A percentile compares a stretch with the other conserved stretches of the same genome.
These are phyloP conservation scores for Leccinum ochraceum DNA, from an alignment of 768 basidiomycete genomes.

Conservation along the genomic window DNA sequence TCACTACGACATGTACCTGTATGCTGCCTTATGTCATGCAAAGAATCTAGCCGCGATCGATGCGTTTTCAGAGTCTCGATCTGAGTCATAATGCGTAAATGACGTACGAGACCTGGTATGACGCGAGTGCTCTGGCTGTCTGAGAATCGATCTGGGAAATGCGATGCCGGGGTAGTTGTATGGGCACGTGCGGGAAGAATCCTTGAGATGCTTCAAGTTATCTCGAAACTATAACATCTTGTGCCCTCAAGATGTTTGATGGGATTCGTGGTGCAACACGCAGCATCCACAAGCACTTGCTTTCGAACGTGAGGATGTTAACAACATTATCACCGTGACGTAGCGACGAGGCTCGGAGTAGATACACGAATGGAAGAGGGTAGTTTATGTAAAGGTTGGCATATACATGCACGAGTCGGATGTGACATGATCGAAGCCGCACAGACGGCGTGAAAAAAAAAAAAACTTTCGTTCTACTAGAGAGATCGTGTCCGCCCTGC, in stretches of 20 bases:
- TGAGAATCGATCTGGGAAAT: too few species aligned
- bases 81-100: neutral
- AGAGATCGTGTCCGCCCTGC: neutral
- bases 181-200: neutral
- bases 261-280: too few species aligned
- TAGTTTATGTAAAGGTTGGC: neutral
- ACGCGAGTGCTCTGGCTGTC: neutral
- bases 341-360: neutral
- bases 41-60: neutral
- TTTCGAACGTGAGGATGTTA: neutral
- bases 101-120: too few species aligned
- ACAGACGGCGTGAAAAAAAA: neutral
- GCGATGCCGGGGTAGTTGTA: neutral
- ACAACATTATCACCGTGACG: neutral
- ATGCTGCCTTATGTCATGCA: neutral
- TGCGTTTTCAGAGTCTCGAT: neutral
- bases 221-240: too few species aligned
- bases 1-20: neutral
- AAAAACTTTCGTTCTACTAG: neutral
- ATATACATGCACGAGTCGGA: neutral
- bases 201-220: too few species aligned
- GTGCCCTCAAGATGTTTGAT: too few species aligned
- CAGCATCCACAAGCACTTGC: neutral
- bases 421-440: neutral
- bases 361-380: neutral